Evolutionary conservation across 305 asterid species (phyloP).

Genomic region (Fraxinus xanthoxyloides): DNA sequence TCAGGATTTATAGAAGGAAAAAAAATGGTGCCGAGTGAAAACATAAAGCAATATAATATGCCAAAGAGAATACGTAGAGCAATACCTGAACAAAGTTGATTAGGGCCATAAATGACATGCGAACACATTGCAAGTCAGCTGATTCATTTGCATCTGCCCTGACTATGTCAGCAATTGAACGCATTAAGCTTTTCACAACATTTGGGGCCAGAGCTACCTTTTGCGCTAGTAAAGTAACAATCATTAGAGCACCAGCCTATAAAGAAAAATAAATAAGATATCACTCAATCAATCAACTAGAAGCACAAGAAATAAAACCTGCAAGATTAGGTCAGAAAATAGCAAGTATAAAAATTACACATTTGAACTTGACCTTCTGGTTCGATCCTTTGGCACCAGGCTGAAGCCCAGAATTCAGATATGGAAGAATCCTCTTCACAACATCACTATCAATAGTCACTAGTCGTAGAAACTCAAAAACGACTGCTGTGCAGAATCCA

Average conservation of each 20-base stretch:
- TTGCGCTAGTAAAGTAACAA: conserved; percentile 75
- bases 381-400: conserved; percentile 47
- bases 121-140: conserved; percentile 64
- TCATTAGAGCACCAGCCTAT: conserved; percentile 90
- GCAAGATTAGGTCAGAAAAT: background rate
- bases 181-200: conserved; percentile 65
- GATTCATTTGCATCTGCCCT: conserved; percentile 55
- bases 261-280: conserved; percentile 11
- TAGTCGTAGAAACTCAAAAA: conserved; percentile 70
- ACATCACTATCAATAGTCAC: conserved; percentile 48
- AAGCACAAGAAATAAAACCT: background rate
- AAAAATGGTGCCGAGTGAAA: conserved; percentile 13
- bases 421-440: conserved; percentile 71
- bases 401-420: conserved; percentile 63
- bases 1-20: background rate
- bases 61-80: background rate
- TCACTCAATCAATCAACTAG: conserved; percentile 11
- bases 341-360: background rate
- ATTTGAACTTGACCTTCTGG: conserved; percentile 59
- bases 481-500: conserved; percentile 77
- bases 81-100: conserved; percentile 84
- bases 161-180: conserved; percentile 59
- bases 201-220: conserved; percentile 60
- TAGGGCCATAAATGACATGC: conserved; percentile 71
- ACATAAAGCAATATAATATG: no score